Conservation (phyloP, 164 flowering plant species). For the Tinospora cordifolia region DNA sequence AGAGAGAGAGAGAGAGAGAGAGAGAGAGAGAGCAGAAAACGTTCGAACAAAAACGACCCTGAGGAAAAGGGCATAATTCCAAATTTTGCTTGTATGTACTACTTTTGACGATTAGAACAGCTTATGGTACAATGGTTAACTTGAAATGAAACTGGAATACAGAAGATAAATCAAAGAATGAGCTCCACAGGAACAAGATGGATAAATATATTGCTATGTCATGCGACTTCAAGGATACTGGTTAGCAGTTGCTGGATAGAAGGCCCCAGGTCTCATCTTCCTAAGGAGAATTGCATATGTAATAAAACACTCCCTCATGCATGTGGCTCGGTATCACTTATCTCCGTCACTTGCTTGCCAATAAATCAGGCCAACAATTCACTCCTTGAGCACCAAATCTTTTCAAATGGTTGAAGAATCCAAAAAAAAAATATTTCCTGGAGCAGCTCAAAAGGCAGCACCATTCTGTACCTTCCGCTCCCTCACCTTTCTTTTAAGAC, state of each 20-base stretch:
- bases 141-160: too few relatives aligned
- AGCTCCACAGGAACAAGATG: conserved; percentile 11
- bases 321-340: not conserved
- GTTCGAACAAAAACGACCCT: not conserved
- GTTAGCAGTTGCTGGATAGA: conserved; percentile 16
- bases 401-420: conserved; percentile 11
- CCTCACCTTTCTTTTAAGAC: conserved; percentile 11
- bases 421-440: conserved; percentile 6
- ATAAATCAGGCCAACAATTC: not conserved
- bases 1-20: too few relatives aligned
- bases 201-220: conserved; percentile 7
- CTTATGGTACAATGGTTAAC: conserved; percentile 35
- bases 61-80: not conserved
- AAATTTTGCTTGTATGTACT: conserved; percentile 7
- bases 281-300: conserved; percentile 7
- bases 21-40: too few relatives aligned
- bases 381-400: conserved; percentile 12
- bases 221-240: conserved; percentile 1
- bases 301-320: conserved; percentile 1
- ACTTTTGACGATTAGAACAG: conserved; percentile 7
- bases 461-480: not conserved
- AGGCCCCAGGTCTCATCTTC: conserved; percentile 6
- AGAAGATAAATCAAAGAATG: conserved; percentile 42
- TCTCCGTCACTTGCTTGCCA: not conserved
- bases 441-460: conserved; percentile 14